Base-by-base conservation (phyloP, 805 yeast species). In the Cyberlindnera lachancei region DNA sequence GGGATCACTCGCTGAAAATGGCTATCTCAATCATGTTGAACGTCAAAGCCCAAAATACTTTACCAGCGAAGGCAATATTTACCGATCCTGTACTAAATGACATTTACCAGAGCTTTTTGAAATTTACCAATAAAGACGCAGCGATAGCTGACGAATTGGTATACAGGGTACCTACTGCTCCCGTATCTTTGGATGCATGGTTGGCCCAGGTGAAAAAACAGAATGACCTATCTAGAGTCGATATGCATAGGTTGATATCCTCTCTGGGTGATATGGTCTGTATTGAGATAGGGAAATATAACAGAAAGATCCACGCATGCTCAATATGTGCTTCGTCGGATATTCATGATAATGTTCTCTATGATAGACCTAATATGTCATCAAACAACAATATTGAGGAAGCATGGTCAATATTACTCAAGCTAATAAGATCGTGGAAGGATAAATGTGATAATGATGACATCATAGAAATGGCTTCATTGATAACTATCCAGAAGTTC, bases 401-500 rank as follows among this genome's bases (percentile, higher is more conserved):
- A 5, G 23, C 34, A 5, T 30, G 28, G 34, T 4, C 13, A 13
- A 18, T 20, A 8, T 18, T 30, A 17, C 11, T 30, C 27, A 18
- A 27, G 13, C 15, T 30, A 11, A n/a, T 23, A 6, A 7, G 25
- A 10, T 10, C 14, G 6, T 9, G 17, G 11, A n/a, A 20, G 6
- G 11, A 14, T 3, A n/a, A n/a, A n/a, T n/a, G n/a, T n/a, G n/a
- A n/a, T n/a, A 25, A 44, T 15, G 45, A 52, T 19, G 48, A 44
- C 13, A 38, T 59, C 11, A 32, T 64, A 8, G 40, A 65, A 14
- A 66, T 74, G 31, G 61, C 72, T 8, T 53, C 72, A 11, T 43
- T 79, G 5, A 44, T 63, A 2, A 34, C 74, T 0, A 41, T 79
- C 7, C 65, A 59, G 45, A 67, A 68, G 42, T 46, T 78, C 2